Base-by-base conservation (phyloP, 2,329 filamentous ascomycete species). In the Aquanectria penicillioides region DNA sequence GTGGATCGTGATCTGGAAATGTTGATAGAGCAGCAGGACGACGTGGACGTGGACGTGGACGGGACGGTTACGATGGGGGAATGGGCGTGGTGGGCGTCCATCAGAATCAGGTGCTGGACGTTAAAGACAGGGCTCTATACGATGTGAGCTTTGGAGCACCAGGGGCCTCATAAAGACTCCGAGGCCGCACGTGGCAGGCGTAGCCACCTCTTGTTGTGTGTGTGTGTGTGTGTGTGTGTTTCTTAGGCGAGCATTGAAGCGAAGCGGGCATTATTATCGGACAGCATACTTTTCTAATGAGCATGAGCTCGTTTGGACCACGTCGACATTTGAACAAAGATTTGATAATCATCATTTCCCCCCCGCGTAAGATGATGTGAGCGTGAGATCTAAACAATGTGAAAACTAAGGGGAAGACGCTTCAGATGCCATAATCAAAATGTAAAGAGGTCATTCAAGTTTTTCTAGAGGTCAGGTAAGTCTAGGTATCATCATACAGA, bases 1-100 rank as follows among this genome's bases (percentile, higher is more conserved):
- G 78, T 83, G 25, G 81, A 84, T 33, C 74, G 77, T 13, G 82
- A 85, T 52, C 63, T 84, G 61, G 82, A 83, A 38, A 83, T 84
- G 81, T 63, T 85, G 55, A 82, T 84, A 29, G 77, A 81, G 54
- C 78, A 81, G 34, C 73, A 77, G 23, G 75, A 77, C 17, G 79
- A 82, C 0, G 73, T 70, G 15, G 55, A 46, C 10, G 63, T 64
- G 26, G 52, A 38, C 11, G 62, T 66, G 36, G 62, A 59, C 25
- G 59, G 57, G 15, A 61, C 54, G 6, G 56, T 56, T 8, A 56
- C 15, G 6, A 68, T 73, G 51, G 63, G 62, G 3, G 66, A 6
- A 68, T 73, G 51, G 63, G 62, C 4, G 66, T 60, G 3, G 57
- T 71, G 33, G 56, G 58, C 8, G 57, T 38, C 13, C 38, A 17